Percentiles rank a stretch among this genome's conserved stretches.
Conservation (phyloP, 2,329 filamentous ascomycete species). For the Chaetoscypha palmicola region DNA sequence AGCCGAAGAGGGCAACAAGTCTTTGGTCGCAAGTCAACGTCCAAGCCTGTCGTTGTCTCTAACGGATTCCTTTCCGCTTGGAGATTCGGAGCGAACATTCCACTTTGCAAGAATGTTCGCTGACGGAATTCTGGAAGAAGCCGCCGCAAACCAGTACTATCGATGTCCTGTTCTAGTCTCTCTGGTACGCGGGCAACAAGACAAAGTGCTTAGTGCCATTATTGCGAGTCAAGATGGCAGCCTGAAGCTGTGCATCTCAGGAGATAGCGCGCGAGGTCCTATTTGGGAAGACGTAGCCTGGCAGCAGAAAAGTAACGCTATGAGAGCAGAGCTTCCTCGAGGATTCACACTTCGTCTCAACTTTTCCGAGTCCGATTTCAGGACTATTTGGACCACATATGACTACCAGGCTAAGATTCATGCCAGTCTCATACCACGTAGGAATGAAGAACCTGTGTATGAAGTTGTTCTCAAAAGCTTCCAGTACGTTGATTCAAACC, state of each 20-base stretch:
- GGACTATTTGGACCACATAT: conserved; percentile 72
- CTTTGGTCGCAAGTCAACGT: conserved; percentile 24
- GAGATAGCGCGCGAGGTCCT: conserved; percentile 58
- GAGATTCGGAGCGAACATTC: conserved; percentile 68
- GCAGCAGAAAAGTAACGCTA: conserved; percentile 58
- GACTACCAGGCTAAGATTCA: conserved; percentile 77
- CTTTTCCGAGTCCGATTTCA: conserved; percentile 70
- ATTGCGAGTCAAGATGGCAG: conserved; percentile 74
- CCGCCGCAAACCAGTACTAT: conserved; percentile 60
- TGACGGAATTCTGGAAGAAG: conserved; percentile 67
- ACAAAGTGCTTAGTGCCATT: conserved; percentile 63
- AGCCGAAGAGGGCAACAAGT: conserved; percentile 45
- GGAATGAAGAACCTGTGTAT: conserved; percentile 64
- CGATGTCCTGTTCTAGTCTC: conserved; percentile 70
- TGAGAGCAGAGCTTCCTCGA: conserved; percentile 66
- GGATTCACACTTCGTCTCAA: conserved; percentile 68
- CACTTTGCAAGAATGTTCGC: conserved; percentile 74
- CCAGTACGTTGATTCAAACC: conserved; percentile 70
- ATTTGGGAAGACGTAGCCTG: conserved; percentile 79
- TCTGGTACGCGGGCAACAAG: conserved; percentile 61
- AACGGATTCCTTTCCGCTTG: conserved; percentile 65
- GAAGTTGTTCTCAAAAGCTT: conserved; percentile 64
- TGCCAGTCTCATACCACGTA: conserved; percentile 58
- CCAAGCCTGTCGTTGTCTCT: conserved; percentile 34
- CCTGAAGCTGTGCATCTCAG: conserved; percentile 67